A percentile compares a stretch with the other conserved stretches of the same genome.
Evolutionary conservation across 176 grass and related monocot species (phyloP).

Genomic region (Aegilops longissima): DNA sequence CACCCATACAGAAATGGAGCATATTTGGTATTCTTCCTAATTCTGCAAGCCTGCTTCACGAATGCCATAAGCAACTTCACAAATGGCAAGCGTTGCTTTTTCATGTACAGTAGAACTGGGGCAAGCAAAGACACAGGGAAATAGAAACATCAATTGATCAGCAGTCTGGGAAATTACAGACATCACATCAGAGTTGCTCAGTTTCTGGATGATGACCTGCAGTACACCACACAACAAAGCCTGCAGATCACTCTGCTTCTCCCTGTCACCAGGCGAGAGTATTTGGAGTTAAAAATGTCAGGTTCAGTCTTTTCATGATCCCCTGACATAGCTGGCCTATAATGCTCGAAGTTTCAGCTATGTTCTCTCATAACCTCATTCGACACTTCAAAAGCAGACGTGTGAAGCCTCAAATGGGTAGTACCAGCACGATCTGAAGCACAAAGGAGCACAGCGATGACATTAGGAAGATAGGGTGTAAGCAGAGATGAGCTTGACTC

Average conservation of each 20-base stretch:
- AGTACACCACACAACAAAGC: conserved; percentile 76
- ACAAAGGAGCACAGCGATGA: conserved; percentile 63
- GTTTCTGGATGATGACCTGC: conserved; percentile 84
- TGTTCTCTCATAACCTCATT: conserved; percentile 80
- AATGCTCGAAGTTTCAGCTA: conserved; percentile 60
- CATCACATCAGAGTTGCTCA: conserved; percentile 60
- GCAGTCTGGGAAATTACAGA: conserved; percentile 54
- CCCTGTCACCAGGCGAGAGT: conserved; percentile 64
- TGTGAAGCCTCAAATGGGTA: conserved; percentile 56
- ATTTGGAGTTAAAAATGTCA: conserved; percentile 64
- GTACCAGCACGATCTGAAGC: conserved; percentile 63
- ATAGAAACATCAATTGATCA: conserved; percentile 77
- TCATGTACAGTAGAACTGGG: conserved; percentile 82
- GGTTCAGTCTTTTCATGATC: conserved; percentile 71
- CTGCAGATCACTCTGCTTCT: conserved; percentile 84
- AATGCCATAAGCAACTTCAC: conserved; percentile 78
- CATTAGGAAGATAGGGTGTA: conserved; percentile 69
- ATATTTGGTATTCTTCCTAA: conserved; percentile 86
- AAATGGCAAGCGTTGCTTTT: conserved; percentile 80
- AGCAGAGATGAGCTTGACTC: conserved; percentile 47
- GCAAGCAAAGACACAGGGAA: conserved; percentile 79
- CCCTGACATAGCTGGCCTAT: conserved; percentile 64
- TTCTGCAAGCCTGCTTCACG: conserved; percentile 80
- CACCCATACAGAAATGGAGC: conserved; percentile 77
- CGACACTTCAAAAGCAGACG: conserved; percentile 75